Percentiles rank a stretch among this genome's conserved stretches.
Conservation (phyloP, 352 stramenopile species). For the Halophytophthora polymorphica region DNA sequence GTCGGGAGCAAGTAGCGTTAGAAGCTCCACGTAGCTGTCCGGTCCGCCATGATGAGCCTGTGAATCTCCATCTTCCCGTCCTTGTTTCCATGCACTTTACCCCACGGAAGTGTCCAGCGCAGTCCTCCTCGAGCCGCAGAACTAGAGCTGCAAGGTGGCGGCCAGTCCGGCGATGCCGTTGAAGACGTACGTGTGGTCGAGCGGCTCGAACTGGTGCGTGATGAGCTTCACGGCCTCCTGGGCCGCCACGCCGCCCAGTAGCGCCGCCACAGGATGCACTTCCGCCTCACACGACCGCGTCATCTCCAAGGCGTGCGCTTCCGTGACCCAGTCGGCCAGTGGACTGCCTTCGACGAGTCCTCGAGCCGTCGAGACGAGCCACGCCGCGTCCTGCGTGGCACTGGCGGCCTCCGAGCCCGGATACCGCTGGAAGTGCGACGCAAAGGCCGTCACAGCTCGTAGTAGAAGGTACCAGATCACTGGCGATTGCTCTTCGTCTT, state of each 20-base stretch:
- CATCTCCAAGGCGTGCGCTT: conserved; percentile 88
- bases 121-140: too few species aligned
- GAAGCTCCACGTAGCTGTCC: too few species aligned
- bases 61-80: too few species aligned
- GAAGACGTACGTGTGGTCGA: conserved; percentile 98
- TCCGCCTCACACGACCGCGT: conserved; percentile 91
- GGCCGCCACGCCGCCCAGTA: conserved; percentile 95
- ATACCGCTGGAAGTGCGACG: conserved; percentile 59
- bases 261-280: conserved; percentile 91
- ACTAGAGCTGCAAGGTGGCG: conserved; percentile 73
- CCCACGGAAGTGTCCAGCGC: too few species aligned
- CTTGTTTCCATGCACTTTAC: too few species aligned
- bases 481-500: conserved; percentile 87
- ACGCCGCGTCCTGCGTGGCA: conserved; percentile 55
- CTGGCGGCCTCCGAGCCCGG: conserved; percentile 72
- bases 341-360: conserved; percentile 26
- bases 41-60: too few species aligned
- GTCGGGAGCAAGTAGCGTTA: background rate
- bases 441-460: conserved; percentile 64
- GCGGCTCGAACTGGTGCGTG: conserved; percentile 95
- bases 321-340: conserved; percentile 51
- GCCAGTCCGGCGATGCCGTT: conserved; percentile 93
- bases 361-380: conserved; percentile 56
- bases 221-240: conserved; percentile 99
- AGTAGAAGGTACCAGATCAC: conserved; percentile 95